Evolutionary conservation across 108 stramenopile genomes (phyloP).

Genomic region (Discostella stelligeroides): DNA sequence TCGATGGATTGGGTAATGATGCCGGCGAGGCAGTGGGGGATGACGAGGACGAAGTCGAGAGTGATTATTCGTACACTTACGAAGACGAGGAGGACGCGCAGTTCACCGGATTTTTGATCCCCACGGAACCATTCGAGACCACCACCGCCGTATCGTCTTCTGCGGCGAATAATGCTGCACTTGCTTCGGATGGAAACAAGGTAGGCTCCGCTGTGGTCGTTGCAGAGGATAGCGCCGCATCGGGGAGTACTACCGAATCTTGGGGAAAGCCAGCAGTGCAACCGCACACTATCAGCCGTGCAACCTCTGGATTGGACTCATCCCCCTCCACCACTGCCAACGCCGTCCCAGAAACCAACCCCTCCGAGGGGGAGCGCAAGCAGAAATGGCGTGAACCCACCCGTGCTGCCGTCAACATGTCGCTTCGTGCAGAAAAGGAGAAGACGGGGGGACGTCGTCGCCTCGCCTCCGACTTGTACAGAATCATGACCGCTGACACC

Average conservation of each 20-base stretch:
- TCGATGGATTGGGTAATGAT: no score
- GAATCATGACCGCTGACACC: conserved; percentile 88
- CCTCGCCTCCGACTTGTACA: conserved; percentile 82
- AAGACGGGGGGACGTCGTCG: conserved; percentile 82
- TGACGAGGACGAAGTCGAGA: conserved; percentile 51
- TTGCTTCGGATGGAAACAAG: conserved; percentile 22
- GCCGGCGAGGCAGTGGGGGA: conserved; percentile 17
- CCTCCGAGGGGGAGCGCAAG: conserved; percentile 29
- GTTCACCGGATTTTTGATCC: conserved; percentile 75
- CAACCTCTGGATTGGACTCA: not conserved
- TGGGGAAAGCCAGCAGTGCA: not conserved
- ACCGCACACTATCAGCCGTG: conserved; percentile 8
- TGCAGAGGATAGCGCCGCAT: conserved; percentile 8
- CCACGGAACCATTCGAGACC: conserved; percentile 25
- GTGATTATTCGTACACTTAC: conserved; percentile 75
- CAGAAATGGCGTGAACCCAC: conserved; percentile 81
- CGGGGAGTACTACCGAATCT: not conserved
- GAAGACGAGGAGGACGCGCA: conserved; percentile 86
- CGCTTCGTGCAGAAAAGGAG: conserved; percentile 81
- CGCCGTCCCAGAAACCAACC: conserved; percentile 9
- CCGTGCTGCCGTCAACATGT: conserved; percentile 76
- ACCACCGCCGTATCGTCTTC: not conserved
- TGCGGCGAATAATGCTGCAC: no score
- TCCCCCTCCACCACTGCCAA: not conserved
- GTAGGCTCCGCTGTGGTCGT: conserved; percentile 17